Conservation (phyloP, 495 filamentous ascomycete genomes). For the Amorphotheca resinae region DNA sequence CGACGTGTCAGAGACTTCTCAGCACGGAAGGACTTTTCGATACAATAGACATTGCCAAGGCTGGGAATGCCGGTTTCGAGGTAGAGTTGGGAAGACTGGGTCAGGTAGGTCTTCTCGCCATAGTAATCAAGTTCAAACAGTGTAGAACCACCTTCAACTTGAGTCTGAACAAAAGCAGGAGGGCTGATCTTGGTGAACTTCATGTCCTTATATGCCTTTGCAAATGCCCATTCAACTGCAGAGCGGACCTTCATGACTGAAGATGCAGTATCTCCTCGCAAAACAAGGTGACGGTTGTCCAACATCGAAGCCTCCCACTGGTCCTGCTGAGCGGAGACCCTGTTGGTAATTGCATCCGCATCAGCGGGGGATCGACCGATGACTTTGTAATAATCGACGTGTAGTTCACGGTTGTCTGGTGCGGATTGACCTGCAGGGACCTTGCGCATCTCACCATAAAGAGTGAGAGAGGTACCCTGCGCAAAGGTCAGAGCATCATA, state of each 20-base stretch:
- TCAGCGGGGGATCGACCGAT: constrained; percentile 76
- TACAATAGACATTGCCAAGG: constrained; percentile 89
- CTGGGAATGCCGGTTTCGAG: constrained; percentile 90
- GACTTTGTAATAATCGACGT: constrained; percentile 87
- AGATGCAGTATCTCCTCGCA: constrained; percentile 79
- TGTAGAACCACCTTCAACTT: constrained; percentile 91
- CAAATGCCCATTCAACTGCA: constrained; percentile 72
- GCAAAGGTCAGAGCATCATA: constrained; percentile 86
- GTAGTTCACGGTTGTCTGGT: constrained; percentile 79
- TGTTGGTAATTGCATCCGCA: constrained; percentile 88
- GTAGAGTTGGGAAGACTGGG: constrained; percentile 95
- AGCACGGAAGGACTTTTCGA: constrained; percentile 96
- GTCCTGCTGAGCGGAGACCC: constrained; percentile 62
- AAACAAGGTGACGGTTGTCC: constrained; percentile 82
- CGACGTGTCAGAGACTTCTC: constrained; percentile 92
- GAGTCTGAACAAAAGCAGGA: constrained; percentile 95
- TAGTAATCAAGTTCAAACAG: constrained; percentile 95
- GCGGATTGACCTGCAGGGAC: constrained; percentile 71
- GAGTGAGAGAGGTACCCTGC: constrained; percentile 74
- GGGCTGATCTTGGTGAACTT: constrained; percentile 78
- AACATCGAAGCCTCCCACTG: constrained; percentile 64
- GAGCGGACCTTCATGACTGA: constrained; percentile 87
- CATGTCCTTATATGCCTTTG: constrained; percentile 65
- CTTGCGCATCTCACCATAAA: constrained; percentile 80
- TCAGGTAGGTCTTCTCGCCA: constrained; percentile 84